Conservation (phyloP, 345 rosid species). For the Salix exigua region DNA sequence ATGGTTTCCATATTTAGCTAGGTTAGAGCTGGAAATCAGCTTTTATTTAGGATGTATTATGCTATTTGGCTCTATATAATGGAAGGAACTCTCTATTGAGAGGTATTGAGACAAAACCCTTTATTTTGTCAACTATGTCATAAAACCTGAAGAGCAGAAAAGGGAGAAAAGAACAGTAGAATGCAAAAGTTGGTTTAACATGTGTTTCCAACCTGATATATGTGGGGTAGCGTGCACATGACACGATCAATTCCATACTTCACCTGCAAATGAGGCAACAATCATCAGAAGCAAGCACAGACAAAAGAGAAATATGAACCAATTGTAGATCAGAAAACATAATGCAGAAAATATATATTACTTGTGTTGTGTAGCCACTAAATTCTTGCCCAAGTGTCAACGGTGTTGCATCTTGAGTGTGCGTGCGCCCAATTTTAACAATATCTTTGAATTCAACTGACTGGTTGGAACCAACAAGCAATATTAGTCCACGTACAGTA, state of each 20-base stretch:
- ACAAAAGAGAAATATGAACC: background rate
- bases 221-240: slow-evolving; percentile 63
- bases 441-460: slow-evolving; percentile 76
- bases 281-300: slow-evolving; percentile 1
- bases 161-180: slow-evolving; percentile 7
- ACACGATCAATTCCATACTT: slow-evolving; percentile 81
- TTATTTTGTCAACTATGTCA: slow-evolving; percentile 22
- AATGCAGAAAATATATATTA: slow-evolving; percentile 25
- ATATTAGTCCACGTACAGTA: background rate
- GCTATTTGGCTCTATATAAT: too few species aligned
- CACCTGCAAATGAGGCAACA: slow-evolving; percentile 39
- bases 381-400: slow-evolving; percentile 97
- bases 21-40: too few species aligned
- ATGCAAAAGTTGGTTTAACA: slow-evolving; percentile 8
- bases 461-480: slow-evolving; percentile 31
- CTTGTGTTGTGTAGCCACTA: slow-evolving; percentile 95
- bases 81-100: too few species aligned
- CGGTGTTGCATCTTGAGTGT: slow-evolving; percentile 98
- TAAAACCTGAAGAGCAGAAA: slow-evolving; percentile 10
- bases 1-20: too few species aligned
- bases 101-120: too few species aligned
- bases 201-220: slow-evolving; percentile 70
- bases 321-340: background rate
- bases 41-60: too few species aligned
- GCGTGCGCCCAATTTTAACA: slow-evolving; percentile 93